phyloP scores from a whole-genome alignment of 202 grass and related monocot genomes.

The Saccharum hybrid region DNA sequence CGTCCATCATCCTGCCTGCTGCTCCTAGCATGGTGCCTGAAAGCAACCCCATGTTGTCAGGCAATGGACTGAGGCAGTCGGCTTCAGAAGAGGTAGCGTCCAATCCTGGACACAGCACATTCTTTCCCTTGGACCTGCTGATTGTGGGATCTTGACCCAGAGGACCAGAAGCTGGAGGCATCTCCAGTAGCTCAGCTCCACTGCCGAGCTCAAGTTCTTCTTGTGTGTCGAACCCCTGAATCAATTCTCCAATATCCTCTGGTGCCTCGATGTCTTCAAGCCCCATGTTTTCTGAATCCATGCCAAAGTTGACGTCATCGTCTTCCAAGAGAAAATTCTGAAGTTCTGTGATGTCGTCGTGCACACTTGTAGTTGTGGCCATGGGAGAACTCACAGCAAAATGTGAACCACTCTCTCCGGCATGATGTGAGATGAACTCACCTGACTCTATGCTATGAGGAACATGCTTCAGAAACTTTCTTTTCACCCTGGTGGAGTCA shows the following conservation, averaged over 20 bases:
- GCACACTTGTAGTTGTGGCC: neutral
- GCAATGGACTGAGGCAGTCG: conserved; percentile 44
- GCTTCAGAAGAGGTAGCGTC: conserved; percentile 43
- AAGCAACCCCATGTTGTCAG: conserved; percentile 36
- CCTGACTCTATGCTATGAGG: conserved; percentile 35
- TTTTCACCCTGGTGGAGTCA: conserved; percentile 50
- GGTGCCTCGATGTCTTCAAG: conserved; percentile 20
- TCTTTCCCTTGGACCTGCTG: conserved; percentile 50
- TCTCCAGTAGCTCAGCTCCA: conserved; percentile 37
- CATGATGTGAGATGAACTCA: conserved; percentile 50
- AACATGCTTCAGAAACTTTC: conserved; percentile 79
- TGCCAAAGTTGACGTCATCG: conserved; percentile 24
- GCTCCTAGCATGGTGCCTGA: conserved; percentile 33
- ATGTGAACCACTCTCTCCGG: conserved; percentile 39
- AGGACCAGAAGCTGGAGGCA: conserved; percentile 42
- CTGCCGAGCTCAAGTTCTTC: conserved; percentile 36
- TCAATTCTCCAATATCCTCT: conserved; percentile 32
- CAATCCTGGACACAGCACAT: conserved; percentile 31
- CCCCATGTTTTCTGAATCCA: conserved; percentile 37
- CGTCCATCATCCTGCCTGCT: conserved; percentile 7
- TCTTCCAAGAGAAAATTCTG: conserved; percentile 54
- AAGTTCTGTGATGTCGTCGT: conserved; percentile 43
- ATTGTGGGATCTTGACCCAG: conserved; percentile 35
- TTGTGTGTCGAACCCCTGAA: conserved; percentile 48
- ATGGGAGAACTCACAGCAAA: conserved; percentile 35